Base-by-base conservation (phyloP, 352 stramenopile genomes). In the Stephanocyclus meneghinianus region DNA sequence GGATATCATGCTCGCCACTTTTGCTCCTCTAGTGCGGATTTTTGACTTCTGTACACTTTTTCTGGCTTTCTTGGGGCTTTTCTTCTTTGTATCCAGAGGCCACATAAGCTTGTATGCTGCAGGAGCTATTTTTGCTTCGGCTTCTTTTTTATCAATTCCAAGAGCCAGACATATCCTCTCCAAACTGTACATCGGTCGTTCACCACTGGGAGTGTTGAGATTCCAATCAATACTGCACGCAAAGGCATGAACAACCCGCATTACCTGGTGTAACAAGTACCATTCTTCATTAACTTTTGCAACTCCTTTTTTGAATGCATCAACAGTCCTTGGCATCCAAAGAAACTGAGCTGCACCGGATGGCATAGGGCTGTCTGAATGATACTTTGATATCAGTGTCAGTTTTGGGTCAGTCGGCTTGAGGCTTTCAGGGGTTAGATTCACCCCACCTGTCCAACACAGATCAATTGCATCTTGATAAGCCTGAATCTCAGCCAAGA, bases 241-340 rank as follows among this genome's bases (percentile, higher is more conserved):
- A 18, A 87, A 61, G 16, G 8, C 32, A 45, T 87, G 57, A 11
- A 80, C 40, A 26, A 85, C 63, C 42, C 72, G 42, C 8, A 86
- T 26, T 44, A 90, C 65, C 71, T 90, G 83, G 70, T 78, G 76
- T n/a, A 78, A 29, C 13, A 87, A 56, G 59, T 90, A 90, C 76
- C 80, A 87, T 45, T 71, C 40, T 53, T 67, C 45, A 73, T 87
- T 78, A 9, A 89, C 42, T 45, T 63, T 63, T 37, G 65, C 59
- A 40, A 47, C 26, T 42, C 73, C 57, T 72, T 53, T 55, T 53
- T 67, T 61, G 61, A 81, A 68, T 37, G 76, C 51, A 42, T 83
- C 71, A 56, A 80, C 15, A 60, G 56, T 73, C 37, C 76, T 64
- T 68, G 76, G 70, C 42, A 83, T 83, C 53, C 50, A 65, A 60